A percentile compares a stretch with the other conserved stretches of the same genome.
These are phyloP conservation scores for Pyrenochaeta sp. DNA, from an alignment of 2,329 filamentous ascomycete species.

Conservation along the genomic window DNA sequence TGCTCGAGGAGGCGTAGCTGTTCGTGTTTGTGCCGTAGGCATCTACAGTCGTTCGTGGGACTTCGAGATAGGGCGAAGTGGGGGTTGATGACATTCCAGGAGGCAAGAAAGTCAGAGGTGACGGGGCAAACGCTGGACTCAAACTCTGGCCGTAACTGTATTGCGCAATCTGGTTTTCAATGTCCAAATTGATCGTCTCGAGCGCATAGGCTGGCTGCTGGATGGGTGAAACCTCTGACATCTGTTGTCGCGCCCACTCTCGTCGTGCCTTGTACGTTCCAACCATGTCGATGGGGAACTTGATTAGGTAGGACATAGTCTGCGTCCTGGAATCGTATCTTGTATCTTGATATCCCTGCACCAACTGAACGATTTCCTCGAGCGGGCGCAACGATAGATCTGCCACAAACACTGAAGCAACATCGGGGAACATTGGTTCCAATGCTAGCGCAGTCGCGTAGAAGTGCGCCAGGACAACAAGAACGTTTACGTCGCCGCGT, in stretches of 20 bases:
- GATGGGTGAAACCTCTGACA: conserved; percentile 38
- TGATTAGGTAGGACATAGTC: conserved; percentile 55
- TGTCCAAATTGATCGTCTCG: conserved; percentile 50
- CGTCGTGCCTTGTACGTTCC: conserved; percentile 51
- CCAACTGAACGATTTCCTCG: conserved; percentile 81
- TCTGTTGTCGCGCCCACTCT: conserved; percentile 50
- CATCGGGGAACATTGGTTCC: conserved; percentile 89
- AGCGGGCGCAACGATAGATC: conserved; percentile 77
- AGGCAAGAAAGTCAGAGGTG: conserved; percentile 51
- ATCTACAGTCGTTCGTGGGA: conserved; percentile 50
- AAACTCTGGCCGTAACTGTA: conserved; percentile 53
- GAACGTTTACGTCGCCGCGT: conserved; percentile 75
- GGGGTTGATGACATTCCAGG: conserved; percentile 42
- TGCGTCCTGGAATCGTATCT: conserved; percentile 51
- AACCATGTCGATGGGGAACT: conserved; percentile 54
- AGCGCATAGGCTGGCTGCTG: conserved; percentile 47
- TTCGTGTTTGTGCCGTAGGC: conserved; percentile 37
- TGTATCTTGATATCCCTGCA: conserved; percentile 59
- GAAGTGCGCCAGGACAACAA: conserved; percentile 88
- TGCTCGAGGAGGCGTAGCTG: conserved; percentile 41
- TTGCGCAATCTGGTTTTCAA: conserved; percentile 50
- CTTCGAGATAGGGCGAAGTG: conserved; percentile 54
- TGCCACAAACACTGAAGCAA: conserved; percentile 81
- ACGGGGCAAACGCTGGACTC: conserved; percentile 59
- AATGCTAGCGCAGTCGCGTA: conserved; percentile 88